Conservation (phyloP, 495 filamentous ascomycete species). For the Tuber magnatum region DNA sequence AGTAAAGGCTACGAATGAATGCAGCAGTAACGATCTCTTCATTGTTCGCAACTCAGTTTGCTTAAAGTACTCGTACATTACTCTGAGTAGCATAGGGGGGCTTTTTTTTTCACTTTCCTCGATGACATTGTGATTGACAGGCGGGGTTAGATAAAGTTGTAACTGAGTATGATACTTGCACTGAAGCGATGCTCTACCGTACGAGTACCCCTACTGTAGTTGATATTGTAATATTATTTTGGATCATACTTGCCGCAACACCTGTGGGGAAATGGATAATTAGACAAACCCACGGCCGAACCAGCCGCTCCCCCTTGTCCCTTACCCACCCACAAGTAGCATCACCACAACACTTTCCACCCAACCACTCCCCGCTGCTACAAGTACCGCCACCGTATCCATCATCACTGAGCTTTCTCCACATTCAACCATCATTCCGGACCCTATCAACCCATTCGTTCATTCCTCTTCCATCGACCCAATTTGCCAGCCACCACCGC, state of each 20-base stretch:
- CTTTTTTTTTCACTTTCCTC: neutral
- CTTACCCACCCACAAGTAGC: constrained; percentile 7
- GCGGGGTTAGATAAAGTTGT: neutral
- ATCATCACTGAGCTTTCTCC: neutral
- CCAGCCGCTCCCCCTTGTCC: constrained; percentile 13
- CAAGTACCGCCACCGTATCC: neutral
- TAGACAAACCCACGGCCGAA: constrained; percentile 7
- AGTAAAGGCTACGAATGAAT: neutral
- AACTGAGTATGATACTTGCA: neutral
- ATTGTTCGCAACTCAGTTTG: neutral
- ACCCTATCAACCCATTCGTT: neutral
- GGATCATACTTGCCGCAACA: neutral
- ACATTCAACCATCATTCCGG: neutral
- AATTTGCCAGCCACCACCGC: neutral
- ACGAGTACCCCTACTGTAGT: too few relatives aligned
- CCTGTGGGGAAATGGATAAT: constrained; percentile 18
- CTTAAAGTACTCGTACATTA: neutral
- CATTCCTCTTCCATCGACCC: neutral
- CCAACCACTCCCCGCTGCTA: constrained; percentile 12
- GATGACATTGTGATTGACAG: neutral
- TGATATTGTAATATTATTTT: too few relatives aligned
- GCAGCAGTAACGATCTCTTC: neutral
- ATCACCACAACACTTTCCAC: constrained; percentile 18
- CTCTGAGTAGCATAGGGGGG: neutral
- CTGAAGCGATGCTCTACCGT: too few relatives aligned